Conservation (phyloP, 495 filamentous ascomycete species). For the Cladorrhinum samala region DNA sequence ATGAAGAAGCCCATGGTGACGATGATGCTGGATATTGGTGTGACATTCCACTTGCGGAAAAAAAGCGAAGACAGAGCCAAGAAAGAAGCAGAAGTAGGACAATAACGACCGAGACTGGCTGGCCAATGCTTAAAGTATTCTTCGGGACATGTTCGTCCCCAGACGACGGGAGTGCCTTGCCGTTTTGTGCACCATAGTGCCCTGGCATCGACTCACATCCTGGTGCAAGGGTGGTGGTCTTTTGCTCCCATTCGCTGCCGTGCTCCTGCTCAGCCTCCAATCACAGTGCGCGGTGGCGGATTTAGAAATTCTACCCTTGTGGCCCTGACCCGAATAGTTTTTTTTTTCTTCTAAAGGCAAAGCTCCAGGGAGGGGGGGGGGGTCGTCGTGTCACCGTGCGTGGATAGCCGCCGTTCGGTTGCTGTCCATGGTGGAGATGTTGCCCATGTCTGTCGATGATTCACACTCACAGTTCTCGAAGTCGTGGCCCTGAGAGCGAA, state of each 20-base stretch:
- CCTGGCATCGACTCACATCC: slow-evolving; percentile 19
- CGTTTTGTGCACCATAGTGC: slow-evolving; percentile 24
- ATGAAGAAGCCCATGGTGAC: slow-evolving; percentile 41
- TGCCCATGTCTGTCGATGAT: too few relatives aligned
- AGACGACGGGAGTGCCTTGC: slow-evolving; percentile 39
- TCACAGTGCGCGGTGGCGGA: slow-evolving; percentile 17
- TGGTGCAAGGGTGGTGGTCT: slow-evolving; percentile 12
- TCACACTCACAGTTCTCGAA: too few relatives aligned
- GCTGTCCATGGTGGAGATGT: not conserved
- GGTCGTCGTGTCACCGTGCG: too few relatives aligned
- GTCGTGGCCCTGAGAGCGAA: too few relatives aligned
- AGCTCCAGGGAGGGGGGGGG: too few relatives aligned
- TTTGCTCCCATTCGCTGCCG: slow-evolving; percentile 29
- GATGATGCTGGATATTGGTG: not conserved
- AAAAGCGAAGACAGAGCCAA: not conserved
- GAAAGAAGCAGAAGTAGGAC: slow-evolving; percentile 2
- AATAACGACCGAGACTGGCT: not conserved
- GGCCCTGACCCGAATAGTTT: not conserved
- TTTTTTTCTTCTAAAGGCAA: too few relatives aligned
- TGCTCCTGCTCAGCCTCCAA: slow-evolving; percentile 28
- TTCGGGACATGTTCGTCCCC: not conserved
- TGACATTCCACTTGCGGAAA: not conserved
- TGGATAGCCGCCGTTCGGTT: not conserved
- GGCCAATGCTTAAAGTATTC: not conserved
- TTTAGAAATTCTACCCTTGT: slow-evolving; percentile 2